A percentile compares a stretch with the other conserved stretches of the same genome.
These are phyloP conservation scores for Stephania japonica DNA, from an alignment of 164 flowering plant species.

Conservation along the genomic window DNA sequence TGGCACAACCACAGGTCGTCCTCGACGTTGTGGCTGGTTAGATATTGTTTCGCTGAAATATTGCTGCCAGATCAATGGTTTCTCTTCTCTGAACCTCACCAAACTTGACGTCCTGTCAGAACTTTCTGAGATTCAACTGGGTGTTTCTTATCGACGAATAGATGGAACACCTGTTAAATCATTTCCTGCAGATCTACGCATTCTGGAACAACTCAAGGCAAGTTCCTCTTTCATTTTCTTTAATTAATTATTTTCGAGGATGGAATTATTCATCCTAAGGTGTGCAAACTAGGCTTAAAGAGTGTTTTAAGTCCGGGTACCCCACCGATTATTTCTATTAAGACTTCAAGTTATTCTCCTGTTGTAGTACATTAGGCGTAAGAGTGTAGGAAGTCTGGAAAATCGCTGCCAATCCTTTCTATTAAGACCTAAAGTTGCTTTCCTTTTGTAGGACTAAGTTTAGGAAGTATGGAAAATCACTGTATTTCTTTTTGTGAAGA, in stretches of 20 bases:
- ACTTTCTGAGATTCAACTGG: conserved; percentile 69
- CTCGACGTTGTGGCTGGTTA: conserved; percentile 98
- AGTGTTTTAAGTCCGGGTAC: neutral
- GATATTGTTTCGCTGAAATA: conserved; percentile 80
- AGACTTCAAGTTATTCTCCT: too few species aligned
- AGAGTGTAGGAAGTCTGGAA: too few species aligned
- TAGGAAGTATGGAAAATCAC: neutral
- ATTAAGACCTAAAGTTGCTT: too few species aligned
- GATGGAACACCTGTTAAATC: conserved; percentile 67
- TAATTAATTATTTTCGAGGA: neutral
- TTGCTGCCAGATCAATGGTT: conserved; percentile 80
- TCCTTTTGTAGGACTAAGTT: neutral
- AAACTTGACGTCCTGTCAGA: conserved; percentile 90
- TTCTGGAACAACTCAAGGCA: conserved; percentile 70
- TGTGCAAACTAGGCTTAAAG: neutral
- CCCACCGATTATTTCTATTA: neutral
- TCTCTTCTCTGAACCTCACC: conserved; percentile 90
- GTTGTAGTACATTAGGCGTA: too few species aligned
- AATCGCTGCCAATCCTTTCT: too few species aligned
- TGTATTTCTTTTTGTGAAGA: neutral
- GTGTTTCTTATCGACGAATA: conserved; percentile 52
- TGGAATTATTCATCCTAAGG: neutral
- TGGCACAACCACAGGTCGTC: conserved; percentile 97
- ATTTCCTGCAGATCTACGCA: conserved; percentile 72
- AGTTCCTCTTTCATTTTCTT: conserved; percentile 10